Conservation (phyloP, 345 rosid species). For the Clarkia xantiana region DNA sequence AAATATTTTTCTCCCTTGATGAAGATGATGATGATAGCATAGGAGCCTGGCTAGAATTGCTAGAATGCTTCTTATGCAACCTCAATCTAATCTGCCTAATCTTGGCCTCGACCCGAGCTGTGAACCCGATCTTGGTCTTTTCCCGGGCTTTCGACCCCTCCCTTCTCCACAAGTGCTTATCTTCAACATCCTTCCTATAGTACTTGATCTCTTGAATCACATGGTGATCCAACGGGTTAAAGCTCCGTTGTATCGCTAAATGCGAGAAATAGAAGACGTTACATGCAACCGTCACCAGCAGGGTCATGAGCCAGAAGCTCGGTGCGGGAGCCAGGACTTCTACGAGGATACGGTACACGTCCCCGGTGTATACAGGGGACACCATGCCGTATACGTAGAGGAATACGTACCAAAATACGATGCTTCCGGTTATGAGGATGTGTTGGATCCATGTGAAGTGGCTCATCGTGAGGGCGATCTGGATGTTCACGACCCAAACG, state of each 20-base stretch:
- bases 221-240: slow-evolving; percentile 60
- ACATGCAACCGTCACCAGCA: slow-evolving; percentile 30
- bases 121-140: slow-evolving; percentile 40
- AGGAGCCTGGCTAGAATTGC: too few species aligned
- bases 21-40: too few species aligned
- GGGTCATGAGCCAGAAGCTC: slow-evolving; percentile 29
- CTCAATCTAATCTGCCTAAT: slow-evolving; percentile 12
- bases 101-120: slow-evolving; percentile 56
- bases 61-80: slow-evolving; percentile 4
- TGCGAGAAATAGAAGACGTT: slow-evolving; percentile 38
- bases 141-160: slow-evolving; percentile 36
- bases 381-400: slow-evolving; percentile 27
- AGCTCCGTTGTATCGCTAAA: slow-evolving; percentile 28
- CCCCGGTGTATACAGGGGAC: slow-evolving; percentile 27
- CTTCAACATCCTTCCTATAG: slow-evolving; percentile 28
- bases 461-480: slow-evolving; percentile 49
- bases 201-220: slow-evolving; percentile 64
- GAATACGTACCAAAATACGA: slow-evolving; percentile 51
- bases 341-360: slow-evolving; percentile 25
- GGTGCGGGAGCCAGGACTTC: slow-evolving; percentile 48
- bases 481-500: slow-evolving; percentile 59
- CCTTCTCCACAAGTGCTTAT: slow-evolving; percentile 43
- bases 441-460: slow-evolving; percentile 82
- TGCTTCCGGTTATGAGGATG: slow-evolving; percentile 61
- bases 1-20: too few species aligned